Base-by-base conservation (phyloP, 768 basidiomycete species). In the Phylloporus scabripes region DNA sequence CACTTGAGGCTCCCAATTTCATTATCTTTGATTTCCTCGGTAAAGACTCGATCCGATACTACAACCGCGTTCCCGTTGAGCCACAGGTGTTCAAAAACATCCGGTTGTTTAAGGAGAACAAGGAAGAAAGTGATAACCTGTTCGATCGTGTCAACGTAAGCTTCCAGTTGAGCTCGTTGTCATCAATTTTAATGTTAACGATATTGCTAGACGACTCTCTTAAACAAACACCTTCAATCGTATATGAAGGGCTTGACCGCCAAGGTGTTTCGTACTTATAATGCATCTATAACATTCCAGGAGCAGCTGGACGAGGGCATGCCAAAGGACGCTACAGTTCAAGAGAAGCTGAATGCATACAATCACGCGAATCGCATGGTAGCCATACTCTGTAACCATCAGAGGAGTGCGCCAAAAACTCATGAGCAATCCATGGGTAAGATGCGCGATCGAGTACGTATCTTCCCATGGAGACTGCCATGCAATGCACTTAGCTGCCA, bases 191-290 rank as follows among this genome's bases (percentile, higher is more conserved):
- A 33, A 66, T 52, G 12, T 43, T 48, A 47, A 46, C 26, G 7
- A 45, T 11, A 9, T 46, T 50, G 9, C 44, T 66, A 96, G 91
- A 92, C 96, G 2, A 72, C 78, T 7, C 74, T 75, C 7, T 71
- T 99, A 51, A 99, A 99, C 73, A 94, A 93, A 65, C 92, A 98
- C 67, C 76, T 99, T 51, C 81, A 80, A 39, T 81, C 79, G 24
- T 92, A 95, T 67, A 99, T 98, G 96, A 90, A 93, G 53, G 96
- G 96, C 15, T 78, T 99, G 23, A 95, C 96, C 0, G 96, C 96
- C 50, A 99, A 99, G 67, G 96, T 99, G 23, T 99, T 99, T 77
- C 95, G 96, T 92, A 99, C 96, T 45, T 99, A 89, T 74, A 99
- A 99, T 62, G 96, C 96, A 20, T 98, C 96, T 21, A 83, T 82